Evolutionary conservation across 129 eudicot species (phyloP).

Genomic region (Calendula officinalis): DNA sequence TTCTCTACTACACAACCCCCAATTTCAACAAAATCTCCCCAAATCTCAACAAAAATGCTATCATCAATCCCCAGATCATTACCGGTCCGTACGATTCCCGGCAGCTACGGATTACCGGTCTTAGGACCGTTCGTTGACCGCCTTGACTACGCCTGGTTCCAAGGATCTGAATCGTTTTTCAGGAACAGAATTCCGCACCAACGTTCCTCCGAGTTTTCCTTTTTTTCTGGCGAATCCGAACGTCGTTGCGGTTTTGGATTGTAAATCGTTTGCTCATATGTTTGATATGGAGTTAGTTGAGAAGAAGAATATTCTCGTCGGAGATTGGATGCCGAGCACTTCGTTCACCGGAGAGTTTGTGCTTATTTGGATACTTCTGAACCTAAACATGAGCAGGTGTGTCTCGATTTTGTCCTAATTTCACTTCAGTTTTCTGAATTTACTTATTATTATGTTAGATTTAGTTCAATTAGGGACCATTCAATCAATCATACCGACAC

Average conservation of each 20-base stretch:
- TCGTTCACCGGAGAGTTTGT: conserved; percentile 46
- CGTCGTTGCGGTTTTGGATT: conserved; percentile 56
- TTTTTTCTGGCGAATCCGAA: conserved; percentile 45
- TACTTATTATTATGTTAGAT: conserved; percentile 14
- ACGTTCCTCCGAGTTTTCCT: conserved; percentile 70
- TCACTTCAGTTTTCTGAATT: conserved; percentile 15
- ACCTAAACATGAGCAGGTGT: conserved; percentile 44
- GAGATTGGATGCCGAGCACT: conserved; percentile 60
- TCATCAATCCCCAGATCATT: not conserved
- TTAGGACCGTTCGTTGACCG: conserved; percentile 57
- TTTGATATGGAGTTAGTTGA: conserved; percentile 62
- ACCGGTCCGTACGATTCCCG: conserved; percentile 54
- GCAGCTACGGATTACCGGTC: conserved; percentile 52
- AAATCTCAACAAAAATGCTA: not conserved
- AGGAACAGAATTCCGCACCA: conserved; percentile 46
- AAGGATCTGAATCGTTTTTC: conserved; percentile 51
- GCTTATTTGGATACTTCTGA: conserved; percentile 67
- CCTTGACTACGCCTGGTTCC: conserved; percentile 45
- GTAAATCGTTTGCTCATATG: conserved; percentile 45
- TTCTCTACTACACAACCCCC: not conserved
- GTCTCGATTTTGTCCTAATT: not conserved
- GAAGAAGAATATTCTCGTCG: conserved; percentile 51
- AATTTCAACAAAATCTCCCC: not conserved
- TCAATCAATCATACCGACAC: not conserved
- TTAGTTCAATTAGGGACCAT: not conserved